Conservation (phyloP, 345 rosid genomes). For the Lepidium sativum region DNA sequence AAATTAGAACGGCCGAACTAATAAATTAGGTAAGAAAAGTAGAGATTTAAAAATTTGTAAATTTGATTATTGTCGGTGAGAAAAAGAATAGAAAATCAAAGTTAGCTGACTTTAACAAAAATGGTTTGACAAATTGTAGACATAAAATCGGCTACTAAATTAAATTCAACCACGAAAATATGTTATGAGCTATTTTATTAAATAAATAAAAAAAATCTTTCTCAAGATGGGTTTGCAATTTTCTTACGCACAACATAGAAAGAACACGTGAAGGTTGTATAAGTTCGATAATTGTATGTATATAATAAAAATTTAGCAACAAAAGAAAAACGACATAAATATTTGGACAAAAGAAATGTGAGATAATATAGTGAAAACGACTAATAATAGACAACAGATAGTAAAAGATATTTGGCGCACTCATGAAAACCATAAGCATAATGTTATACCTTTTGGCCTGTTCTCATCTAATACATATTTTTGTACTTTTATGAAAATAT, state of each 20-base stretch:
- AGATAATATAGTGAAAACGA: conserved; percentile 23
- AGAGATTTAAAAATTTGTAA: not conserved
- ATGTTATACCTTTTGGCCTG: conserved; percentile 20
- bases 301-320: too few relatives aligned
- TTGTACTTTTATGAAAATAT: conserved; percentile 12
- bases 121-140: not conserved
- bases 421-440: conserved; percentile 14
- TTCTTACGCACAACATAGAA: not conserved
- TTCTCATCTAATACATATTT: conserved; percentile 16
- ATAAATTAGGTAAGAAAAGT: not conserved
- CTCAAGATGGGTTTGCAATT: not conserved
- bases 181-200: too few relatives aligned
- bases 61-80: not conserved
- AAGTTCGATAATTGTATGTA: not conserved
- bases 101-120: not conserved
- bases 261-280: conserved; percentile 10
- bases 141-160: too few relatives aligned
- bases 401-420: conserved; percentile 9
- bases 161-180: not conserved
- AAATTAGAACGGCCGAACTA: not conserved
- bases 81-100: not conserved
- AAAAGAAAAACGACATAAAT: conserved; percentile 13
- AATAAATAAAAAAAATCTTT: not conserved
- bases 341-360: conserved; percentile 21
- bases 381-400: conserved; percentile 17